Percentiles rank a stretch among this genome's conserved stretches.
Evolutionary conservation across 495 filamentous ascomycete genomes (phyloP).

Genomic region (Ascobolus immersus): DNA sequence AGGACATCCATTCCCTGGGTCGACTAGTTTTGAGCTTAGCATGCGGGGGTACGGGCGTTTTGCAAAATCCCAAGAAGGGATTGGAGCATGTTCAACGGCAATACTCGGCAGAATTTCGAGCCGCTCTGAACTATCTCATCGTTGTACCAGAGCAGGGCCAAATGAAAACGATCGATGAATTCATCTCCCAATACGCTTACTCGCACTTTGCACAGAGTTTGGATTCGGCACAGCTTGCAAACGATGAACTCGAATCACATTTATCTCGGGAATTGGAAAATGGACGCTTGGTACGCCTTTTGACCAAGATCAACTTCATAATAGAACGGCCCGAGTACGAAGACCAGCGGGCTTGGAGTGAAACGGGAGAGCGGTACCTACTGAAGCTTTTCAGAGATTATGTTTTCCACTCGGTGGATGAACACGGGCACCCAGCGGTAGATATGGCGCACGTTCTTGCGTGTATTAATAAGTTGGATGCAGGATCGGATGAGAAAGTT

Average conservation of each 20-base stretch:
- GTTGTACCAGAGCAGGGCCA: constrained; percentile 19
- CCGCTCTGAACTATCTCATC: constrained; percentile 49
- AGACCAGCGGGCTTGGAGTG: constrained; percentile 50
- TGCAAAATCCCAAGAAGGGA: constrained; percentile 31
- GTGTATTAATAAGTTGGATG: constrained; percentile 78
- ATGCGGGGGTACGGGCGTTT: constrained; percentile 16
- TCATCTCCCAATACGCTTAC: constrained; percentile 43
- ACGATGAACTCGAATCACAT: constrained; percentile 39
- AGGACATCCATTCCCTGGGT: constrained; percentile 71
- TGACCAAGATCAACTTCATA: constrained; percentile 62
- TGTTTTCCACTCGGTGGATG: constrained; percentile 83
- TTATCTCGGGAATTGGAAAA: constrained; percentile 72
- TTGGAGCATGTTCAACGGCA: constrained; percentile 45
- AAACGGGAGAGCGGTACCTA: constrained; percentile 71
- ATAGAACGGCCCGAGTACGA: constrained; percentile 74
- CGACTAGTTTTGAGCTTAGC: constrained; percentile 57
- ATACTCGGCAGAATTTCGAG: constrained; percentile 49
- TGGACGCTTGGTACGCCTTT: constrained; percentile 53
- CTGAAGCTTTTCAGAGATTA: constrained; percentile 90
- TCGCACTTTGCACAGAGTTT: constrained; percentile 30
- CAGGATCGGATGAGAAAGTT: constrained; percentile 64
- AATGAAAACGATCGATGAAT: constrained; percentile 46
- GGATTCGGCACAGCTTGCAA: constrained; percentile 45
- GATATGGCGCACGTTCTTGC: constrained; percentile 63
- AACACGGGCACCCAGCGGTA: constrained; percentile 49